Percentiles rank a stretch among this genome's conserved stretches.
Conservation (phyloP, 106 monocot species). For the Iris macrosiphon region DNA sequence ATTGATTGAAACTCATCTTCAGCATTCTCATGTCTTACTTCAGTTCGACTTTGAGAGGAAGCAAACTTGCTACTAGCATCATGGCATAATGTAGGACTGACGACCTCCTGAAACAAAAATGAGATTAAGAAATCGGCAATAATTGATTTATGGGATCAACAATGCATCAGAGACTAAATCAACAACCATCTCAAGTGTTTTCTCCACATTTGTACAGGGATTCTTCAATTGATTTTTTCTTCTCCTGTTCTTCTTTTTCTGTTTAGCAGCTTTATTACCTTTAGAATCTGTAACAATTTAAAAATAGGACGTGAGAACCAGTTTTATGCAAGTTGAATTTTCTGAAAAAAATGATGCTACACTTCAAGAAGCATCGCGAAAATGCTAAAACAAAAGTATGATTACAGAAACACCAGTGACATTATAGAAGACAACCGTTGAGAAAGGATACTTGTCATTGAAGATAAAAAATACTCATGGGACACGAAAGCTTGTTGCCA, state of each 20-base stretch:
- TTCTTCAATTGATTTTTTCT: conserved; percentile 26
- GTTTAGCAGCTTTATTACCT: conserved; percentile 14
- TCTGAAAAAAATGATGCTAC: too few relatives aligned
- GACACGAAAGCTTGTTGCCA: too few relatives aligned
- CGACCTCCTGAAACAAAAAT: conserved; percentile 11
- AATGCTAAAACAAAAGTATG: too few relatives aligned
- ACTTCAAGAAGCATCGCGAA: too few relatives aligned
- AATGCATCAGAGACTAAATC: not conserved
- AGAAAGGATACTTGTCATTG: not conserved
- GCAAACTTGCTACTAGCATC: not conserved
- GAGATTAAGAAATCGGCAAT: not conserved
- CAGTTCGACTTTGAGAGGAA: conserved; percentile 12
- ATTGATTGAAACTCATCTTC: conserved; percentile 33
- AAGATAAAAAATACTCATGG: not conserved
- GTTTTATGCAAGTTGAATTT: too few relatives aligned
- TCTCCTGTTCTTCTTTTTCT: conserved; percentile 33
- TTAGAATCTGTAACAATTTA: conserved; percentile 13
- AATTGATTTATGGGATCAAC: not conserved
- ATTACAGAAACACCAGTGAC: too few relatives aligned
- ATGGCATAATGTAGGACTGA: not conserved
- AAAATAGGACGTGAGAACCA: not conserved
- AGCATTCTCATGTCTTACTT: conserved; percentile 10
- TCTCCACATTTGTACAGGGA: not conserved
- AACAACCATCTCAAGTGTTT: conserved; percentile 12
- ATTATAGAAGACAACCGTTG: not conserved